A percentile compares a stretch with the other conserved stretches of the same genome.
phyloP scores from a whole-genome alignment of 1,139 yeast species.

The Wickerhamomyces sp. region DNA sequence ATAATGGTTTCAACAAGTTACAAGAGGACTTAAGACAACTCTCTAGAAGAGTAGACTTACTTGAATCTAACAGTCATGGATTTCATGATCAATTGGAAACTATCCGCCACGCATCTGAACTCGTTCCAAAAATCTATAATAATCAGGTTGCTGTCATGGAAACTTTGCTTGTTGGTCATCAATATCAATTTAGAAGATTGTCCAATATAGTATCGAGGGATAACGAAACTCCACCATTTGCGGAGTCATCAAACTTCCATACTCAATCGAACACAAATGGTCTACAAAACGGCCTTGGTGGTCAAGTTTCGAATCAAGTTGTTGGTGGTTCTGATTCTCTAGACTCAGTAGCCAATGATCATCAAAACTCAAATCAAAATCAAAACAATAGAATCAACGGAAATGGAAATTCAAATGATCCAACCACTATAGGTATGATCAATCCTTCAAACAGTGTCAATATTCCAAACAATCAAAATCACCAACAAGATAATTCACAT shows the following conservation, averaged over 20 bases:
- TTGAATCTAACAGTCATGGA: conserved; percentile 12
- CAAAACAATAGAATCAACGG: neutral
- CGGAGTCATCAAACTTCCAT: neutral
- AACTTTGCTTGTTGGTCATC: conserved; percentile 13
- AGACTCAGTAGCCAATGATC: neutral
- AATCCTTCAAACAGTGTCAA: conserved; percentile 4
- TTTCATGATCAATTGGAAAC: conserved; percentile 8
- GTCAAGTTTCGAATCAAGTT: neutral
- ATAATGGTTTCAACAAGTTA: conserved; percentile 13
- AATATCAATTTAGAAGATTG: conserved; percentile 15
- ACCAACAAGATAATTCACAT: neutral
- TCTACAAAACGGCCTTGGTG: neutral
- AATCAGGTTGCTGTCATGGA: conserved; percentile 17
- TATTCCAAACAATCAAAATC: conserved; percentile 1
- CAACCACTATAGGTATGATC: neutral
- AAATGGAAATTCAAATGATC: neutral
- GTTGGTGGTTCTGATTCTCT: neutral
- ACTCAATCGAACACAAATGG: neutral
- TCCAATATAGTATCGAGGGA: conserved; percentile 10
- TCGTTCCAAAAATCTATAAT: conserved; percentile 16
- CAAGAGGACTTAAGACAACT: conserved; percentile 18
- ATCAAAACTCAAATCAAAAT: neutral
- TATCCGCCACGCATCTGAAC: conserved; percentile 9
- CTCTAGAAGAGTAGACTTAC: conserved; percentile 15
- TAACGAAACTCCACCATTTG: neutral